Evolutionary conservation across 441 rosid species (phyloP).

Genomic region (Euphorbia corollata): DNA sequence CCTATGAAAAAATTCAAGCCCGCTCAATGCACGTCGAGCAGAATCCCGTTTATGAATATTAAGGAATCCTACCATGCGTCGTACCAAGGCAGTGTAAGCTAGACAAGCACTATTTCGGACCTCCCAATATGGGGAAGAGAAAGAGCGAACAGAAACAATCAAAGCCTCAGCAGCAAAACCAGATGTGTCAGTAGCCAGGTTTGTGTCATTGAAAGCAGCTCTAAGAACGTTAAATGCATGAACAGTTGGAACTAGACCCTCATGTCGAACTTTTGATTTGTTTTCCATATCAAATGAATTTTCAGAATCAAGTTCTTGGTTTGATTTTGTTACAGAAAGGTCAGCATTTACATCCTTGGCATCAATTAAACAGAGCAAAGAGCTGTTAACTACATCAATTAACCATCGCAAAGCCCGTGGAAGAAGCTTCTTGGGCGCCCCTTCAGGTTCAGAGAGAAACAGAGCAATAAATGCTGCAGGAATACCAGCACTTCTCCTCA

Average conservation of each 20-base stretch:
- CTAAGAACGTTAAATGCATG: constrained; percentile 94
- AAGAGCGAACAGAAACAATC: constrained; percentile 67
- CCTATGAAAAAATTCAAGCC: constrained; percentile 98
- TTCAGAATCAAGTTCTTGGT: constrained; percentile 27
- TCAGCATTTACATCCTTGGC: constrained; percentile 22
- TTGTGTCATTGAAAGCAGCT: constrained; percentile 88
- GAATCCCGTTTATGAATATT: constrained; percentile 90
- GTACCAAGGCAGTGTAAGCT: constrained; percentile 84
- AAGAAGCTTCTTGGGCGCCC: constrained; percentile 92
- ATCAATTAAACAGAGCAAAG: constrained; percentile 37
- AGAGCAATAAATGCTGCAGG: constrained; percentile 95
- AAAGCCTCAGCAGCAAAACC: constrained; percentile 93
- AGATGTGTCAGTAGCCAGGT: constrained; percentile 89
- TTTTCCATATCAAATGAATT: constrained; percentile 33
- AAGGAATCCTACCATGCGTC: constrained; percentile 86
- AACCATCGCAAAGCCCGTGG: constrained; percentile 82
- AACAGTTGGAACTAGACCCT: constrained; percentile 89
- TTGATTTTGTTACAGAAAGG: constrained; percentile 23
- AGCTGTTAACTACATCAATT: constrained; percentile 60
- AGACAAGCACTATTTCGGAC: constrained; percentile 89
- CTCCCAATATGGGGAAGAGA: constrained; percentile 98
- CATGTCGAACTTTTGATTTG: constrained; percentile 77
- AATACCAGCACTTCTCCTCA: constrained; percentile 99
- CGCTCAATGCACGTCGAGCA: constrained; percentile 72
- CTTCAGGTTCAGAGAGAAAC: constrained; percentile 92